Base-by-base conservation (phyloP, 2,329 filamentous ascomycete genomes). In the Mycocentrospora acerina region DNA sequence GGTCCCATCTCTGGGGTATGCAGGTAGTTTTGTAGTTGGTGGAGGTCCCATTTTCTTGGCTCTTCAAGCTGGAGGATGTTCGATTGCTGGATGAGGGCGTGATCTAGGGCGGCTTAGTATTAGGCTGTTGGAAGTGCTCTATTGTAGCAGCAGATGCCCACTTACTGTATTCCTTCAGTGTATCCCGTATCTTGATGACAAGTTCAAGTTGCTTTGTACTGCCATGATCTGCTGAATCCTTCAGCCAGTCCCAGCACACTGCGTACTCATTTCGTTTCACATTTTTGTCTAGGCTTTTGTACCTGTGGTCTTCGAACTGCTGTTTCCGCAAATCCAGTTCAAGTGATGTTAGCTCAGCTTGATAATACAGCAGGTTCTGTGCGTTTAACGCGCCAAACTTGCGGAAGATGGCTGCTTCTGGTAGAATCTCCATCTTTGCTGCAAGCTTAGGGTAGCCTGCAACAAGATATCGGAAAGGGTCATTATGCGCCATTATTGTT, bases 51-150 rank as follows among this genome's bases (percentile, higher is more conserved):
- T 14, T 31, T 39, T 16, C 22, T 32, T 5, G 48, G 55, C 25
- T 46, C 15, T 2, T 28, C 24, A 14, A 46, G 42, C 4, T 36
- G 32, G 4, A 44, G 29, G 4, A 53, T 45, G 6, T 26, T 36
- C 8, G 40, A 34, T 25, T 48, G 42, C 26, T 55, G 50, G n/a
- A 58, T 49, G 25, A 57, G 35, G 8, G 51, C 39, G 11, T 48
- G 14, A 27, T 51, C 51, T 55, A n/a, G n/a, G n/a, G n/a, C n/a
- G n/a, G n/a, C n/a, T n/a, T n/a, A n/a, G 15, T 18, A 15, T 18
- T 3, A 31, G 7, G 15, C 41, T 9, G 36, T 24, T 30, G 15
- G 27, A 5, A 7, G 11, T 28, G 8, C n/a, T 33, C 8, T 13
- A 24, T 22, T 16, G 25, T 11, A 25, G n/a, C n/a, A n/a, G n/a